Percentiles rank a stretch among this genome's conserved stretches.
Conservation (phyloP, 2,329 filamentous ascomycete species). For the Nannizziopsis barbatae region DNA sequence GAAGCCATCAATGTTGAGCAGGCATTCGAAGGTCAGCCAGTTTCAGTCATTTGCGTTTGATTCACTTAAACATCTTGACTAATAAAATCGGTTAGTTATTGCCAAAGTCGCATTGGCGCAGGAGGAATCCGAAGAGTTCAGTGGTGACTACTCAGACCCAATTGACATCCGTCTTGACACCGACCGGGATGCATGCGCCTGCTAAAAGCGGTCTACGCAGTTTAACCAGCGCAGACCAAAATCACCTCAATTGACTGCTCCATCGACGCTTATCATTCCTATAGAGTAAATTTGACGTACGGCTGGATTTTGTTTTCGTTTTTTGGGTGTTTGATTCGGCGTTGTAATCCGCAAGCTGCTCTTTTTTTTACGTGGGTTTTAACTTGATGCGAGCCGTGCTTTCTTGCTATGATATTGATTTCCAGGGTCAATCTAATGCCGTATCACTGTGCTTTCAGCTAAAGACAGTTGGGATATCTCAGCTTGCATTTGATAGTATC, state of each 20-base stretch:
- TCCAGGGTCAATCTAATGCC: too few relatives aligned
- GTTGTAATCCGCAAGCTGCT: too few relatives aligned
- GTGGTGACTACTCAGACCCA: constrained; percentile 90
- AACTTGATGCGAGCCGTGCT: too few relatives aligned
- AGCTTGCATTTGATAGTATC: too few relatives aligned
- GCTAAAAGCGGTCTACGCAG: constrained; percentile 43
- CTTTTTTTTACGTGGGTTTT: too few relatives aligned
- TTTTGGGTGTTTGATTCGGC: too few relatives aligned
- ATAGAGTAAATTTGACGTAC: too few relatives aligned
- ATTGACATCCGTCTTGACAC: constrained; percentile 97
- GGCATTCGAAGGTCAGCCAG: constrained; percentile 55
- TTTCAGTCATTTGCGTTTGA: constrained; percentile 10
- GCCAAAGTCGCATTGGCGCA: constrained; percentile 89
- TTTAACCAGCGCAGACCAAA: neutral
- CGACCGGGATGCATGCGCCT: constrained; percentile 84
- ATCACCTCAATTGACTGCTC: neutral
- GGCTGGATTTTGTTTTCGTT: too few relatives aligned
- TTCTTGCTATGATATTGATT: too few relatives aligned
- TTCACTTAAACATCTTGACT: neutral
- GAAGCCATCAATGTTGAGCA: constrained; percentile 97
- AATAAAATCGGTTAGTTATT: constrained; percentile 54
- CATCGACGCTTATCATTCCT: too few relatives aligned
- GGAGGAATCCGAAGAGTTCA: constrained; percentile 96
- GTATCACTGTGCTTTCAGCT: too few relatives aligned
- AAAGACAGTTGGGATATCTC: too few relatives aligned